Base-by-base conservation (phyloP, 2,329 filamentous ascomycete species). In the Aspergillus caelatus region DNA sequence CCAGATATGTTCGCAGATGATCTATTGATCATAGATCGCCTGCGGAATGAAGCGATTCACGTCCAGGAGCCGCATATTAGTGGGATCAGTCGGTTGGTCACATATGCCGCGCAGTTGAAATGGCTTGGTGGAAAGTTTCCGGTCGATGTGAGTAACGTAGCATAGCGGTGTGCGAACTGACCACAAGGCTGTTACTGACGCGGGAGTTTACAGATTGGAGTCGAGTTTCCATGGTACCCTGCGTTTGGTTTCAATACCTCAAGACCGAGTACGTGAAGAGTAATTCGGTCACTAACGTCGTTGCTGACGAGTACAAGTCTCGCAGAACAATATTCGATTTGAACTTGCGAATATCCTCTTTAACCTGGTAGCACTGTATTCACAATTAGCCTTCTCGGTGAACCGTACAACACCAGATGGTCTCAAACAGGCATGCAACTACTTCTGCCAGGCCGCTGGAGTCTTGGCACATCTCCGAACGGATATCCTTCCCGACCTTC, bases 101-200 rank as follows among this genome's bases (percentile, higher is more conserved):
- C 88, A 19, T 99, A 99, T 79, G 93, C 93, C 5, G 94, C 91
- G 12, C 95, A 99, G 82, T 84, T 99, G 62, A 90, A 93, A 67
- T 98, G 94, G 92, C 89, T 98, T 71, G 88, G 90, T 60, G 93
- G 92, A 65, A 99, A 99, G 81, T 98, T 99, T 75, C 95, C 95
- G 16, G 92, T 97, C 70, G 95, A 98, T 81, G 91, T 94, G 80
- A 67, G 85, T 78, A 41, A 43, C 28, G 2, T 34, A 16, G 9
- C n/a, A 52, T 21, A 34, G 57, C 12, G 32, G 28, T n/a, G 30
- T 16, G 26, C 10, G 45, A 28, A 34, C 6, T 21, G n/a, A 19
- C 12, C 19, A 34, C 32, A 30, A 28, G 50, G 14, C 28, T 10
- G 46, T 30, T 28, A 55, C 23, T 61, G 48, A 62, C 59, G 59